A percentile compares a stretch with the other conserved stretches of the same genome.
Conservation (phyloP, 148 eudicot species). For the Euryodendron excelsum region DNA sequence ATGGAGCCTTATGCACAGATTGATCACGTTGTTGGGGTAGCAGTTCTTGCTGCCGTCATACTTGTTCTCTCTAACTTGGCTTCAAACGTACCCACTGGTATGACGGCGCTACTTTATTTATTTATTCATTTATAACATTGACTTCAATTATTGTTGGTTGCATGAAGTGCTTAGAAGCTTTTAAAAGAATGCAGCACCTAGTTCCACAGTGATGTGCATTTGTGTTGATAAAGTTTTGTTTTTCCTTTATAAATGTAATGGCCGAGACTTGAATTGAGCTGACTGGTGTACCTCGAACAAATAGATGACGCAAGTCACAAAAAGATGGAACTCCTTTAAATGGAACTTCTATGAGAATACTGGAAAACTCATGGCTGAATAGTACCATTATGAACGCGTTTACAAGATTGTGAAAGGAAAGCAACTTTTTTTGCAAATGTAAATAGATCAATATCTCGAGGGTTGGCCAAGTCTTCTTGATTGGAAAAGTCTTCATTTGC, state of each 20-base stretch:
- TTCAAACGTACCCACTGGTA: constrained; percentile 97
- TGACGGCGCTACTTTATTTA: constrained; percentile 5
- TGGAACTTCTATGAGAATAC: neutral
- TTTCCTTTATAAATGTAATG: neutral
- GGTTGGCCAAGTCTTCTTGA: neutral
- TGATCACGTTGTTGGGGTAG: constrained; percentile 52
- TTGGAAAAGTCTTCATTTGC: neutral
- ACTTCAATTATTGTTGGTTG: constrained; percentile 4
- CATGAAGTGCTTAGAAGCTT: constrained; percentile 6
- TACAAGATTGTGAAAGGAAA: neutral
- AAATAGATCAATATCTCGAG: neutral
- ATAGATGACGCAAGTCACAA: neutral
- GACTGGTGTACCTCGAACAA: neutral
- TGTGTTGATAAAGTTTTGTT: neutral
- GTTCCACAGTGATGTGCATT: neutral
- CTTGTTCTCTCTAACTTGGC: constrained; percentile 77
- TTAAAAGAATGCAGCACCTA: neutral
- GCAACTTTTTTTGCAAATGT: neutral
- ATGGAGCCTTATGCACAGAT: constrained; percentile 82
- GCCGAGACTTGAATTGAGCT: neutral
- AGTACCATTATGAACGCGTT: neutral
- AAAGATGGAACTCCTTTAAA: neutral
- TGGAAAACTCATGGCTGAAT: neutral
- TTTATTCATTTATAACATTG: neutral
- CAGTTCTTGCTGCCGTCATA: constrained; percentile 66